Conservation (phyloP, 768 basidiomycete genomes). For the Leccinellum albellum region DNA sequence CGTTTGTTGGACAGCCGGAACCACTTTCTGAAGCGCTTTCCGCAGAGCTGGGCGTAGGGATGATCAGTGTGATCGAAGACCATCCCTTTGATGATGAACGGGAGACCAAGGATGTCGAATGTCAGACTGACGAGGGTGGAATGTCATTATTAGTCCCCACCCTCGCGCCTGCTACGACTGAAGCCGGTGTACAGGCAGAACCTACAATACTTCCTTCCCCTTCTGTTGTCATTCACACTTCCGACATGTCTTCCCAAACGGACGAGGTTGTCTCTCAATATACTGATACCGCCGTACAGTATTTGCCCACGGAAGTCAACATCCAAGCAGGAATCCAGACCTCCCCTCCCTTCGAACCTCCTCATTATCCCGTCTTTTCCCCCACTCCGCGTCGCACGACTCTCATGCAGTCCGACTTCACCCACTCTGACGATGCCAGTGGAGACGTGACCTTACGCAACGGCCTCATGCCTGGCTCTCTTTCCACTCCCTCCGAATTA, state of each 20-base stretch:
- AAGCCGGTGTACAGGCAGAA: slow-evolving; percentile 43
- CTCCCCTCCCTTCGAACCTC: slow-evolving; percentile 23
- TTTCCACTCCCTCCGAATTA: slow-evolving; percentile 21
- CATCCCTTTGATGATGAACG: slow-evolving; percentile 40
- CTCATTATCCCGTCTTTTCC: slow-evolving; percentile 23
- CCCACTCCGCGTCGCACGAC: slow-evolving; percentile 38
- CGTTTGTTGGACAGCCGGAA: slow-evolving; percentile 68
- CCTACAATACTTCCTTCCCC: slow-evolving; percentile 15
- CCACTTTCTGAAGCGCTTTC: slow-evolving; percentile 70
- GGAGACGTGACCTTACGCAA: slow-evolving; percentile 32
- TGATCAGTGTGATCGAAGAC: slow-evolving; percentile 40
- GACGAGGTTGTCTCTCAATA: slow-evolving; percentile 35
- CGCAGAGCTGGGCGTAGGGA: slow-evolving; percentile 54
- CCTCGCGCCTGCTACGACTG: slow-evolving; percentile 28
- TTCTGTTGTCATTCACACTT: slow-evolving; percentile 16
- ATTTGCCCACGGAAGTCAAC: slow-evolving; percentile 31
- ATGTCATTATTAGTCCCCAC: slow-evolving; percentile 28
- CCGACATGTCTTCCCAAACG: slow-evolving; percentile 47
- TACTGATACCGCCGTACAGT: slow-evolving; percentile 49
- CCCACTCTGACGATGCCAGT: slow-evolving; percentile 38
- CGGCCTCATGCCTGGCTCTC: slow-evolving; percentile 19
- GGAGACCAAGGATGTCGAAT: slow-evolving; percentile 58
- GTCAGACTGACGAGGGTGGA: slow-evolving; percentile 57
- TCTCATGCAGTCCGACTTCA: slow-evolving; percentile 45
- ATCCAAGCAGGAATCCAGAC: slow-evolving; percentile 40